Base-by-base conservation (phyloP, 78 protist species). In the slime mould (Dictyostelium discoideum) region DNA sequence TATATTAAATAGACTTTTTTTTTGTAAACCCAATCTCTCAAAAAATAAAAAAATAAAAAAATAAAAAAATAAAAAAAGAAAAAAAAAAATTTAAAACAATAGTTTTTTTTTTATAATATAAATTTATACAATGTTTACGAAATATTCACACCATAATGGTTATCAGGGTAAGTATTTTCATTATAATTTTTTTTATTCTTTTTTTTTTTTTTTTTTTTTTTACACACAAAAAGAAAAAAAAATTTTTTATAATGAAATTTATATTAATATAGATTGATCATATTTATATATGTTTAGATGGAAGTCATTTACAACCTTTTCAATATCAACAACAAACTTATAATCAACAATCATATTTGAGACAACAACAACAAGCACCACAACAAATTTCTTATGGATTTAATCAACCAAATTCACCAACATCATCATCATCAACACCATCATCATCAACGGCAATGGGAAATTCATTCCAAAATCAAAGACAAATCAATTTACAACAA, bases 241-340 rank as follows among this genome's bases (percentile, higher is more conserved):
- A 57, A 57, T 5, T 5, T 57, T 57, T 57, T 44, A 50, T 14
- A 50, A 50, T 50, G 60, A 9, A 50, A 11, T 50, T 50, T 50
- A 50, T 50, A 50, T 54, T 54, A n/a, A 67, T 44, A 44, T 44
- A 44, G 8, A 44, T 44, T 9, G 1, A 67, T 16, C 26, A 6
- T 7, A 9, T 22, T 32, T 32, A 32, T n/a, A n/a, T 32, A 32
- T 32, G 26, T 63, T 0, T 67, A 67, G 76, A 67, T 67, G 76
- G 76, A 67, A 67, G 76, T 67, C 76, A 67, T 67, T 67, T 67
- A 67, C 76, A n/a, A 8, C 76, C 76, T 24, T 67, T 67, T 67
- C 76, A 67, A 67, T 67, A 67, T n/a, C 76, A 67, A n/a, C 76
- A 67, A 67, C 76, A 67, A 67, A 9, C 76, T 16, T 26, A 67